A percentile compares a stretch with the other conserved stretches of the same genome.
These are phyloP conservation scores for Gloeophyllum trabeum DNA, from an alignment of 768 basidiomycete species.

Conservation along the genomic window DNA sequence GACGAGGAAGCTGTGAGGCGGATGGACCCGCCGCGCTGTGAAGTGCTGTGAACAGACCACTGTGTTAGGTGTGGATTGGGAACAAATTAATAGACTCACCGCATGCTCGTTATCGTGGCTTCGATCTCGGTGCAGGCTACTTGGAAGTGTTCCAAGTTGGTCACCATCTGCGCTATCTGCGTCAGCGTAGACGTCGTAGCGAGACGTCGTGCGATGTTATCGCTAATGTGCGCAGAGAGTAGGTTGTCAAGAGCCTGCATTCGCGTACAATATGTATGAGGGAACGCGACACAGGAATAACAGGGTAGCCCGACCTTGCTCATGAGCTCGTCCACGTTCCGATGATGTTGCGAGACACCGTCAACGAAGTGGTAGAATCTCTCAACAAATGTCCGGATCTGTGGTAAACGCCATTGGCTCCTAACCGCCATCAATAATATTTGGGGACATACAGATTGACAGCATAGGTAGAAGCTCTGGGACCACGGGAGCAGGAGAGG, in stretches of 20 bases:
- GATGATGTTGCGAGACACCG: constrained; percentile 84
- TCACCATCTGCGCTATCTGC: constrained; percentile 87
- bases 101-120: constrained; percentile 69
- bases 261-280: not conserved
- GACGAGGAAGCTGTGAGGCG: constrained; percentile 49
- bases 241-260: constrained; percentile 77
- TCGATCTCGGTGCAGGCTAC: constrained; percentile 78
- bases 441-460: constrained; percentile 54
- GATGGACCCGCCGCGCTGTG: constrained; percentile 76
- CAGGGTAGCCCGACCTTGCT: constrained; percentile 48
- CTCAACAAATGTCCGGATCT: constrained; percentile 85
- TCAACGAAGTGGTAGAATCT: constrained; percentile 97
- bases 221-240: constrained; percentile 64
- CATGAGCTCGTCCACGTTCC: constrained; percentile 84
- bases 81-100: constrained; percentile 32
- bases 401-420: constrained; percentile 5
- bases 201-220: constrained; percentile 66
- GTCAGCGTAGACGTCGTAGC: constrained; percentile 68
- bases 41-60: constrained; percentile 37
- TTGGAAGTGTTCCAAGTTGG: constrained; percentile 89
- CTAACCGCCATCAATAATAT: not conserved
- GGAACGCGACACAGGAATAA: constrained; percentile 1
- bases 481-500: constrained; percentile 89
- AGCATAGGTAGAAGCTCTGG: constrained; percentile 88
- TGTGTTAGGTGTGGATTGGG: not conserved